phyloP scores from a whole-genome alignment of 2,329 filamentous ascomycete species.

The Chrysoporthe deuterocubensis region DNA sequence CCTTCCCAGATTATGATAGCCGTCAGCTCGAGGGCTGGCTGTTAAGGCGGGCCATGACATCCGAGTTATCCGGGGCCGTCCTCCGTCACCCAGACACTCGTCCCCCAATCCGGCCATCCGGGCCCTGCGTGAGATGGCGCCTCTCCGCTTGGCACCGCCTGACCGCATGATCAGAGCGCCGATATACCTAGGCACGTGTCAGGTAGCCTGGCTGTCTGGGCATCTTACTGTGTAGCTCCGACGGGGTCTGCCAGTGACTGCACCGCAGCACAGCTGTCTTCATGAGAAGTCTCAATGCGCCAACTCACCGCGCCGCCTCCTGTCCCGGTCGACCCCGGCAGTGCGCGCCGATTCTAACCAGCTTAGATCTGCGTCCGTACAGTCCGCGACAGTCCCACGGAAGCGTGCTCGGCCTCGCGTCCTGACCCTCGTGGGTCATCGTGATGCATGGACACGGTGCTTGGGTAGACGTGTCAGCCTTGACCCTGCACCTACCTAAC shows the following conservation, averaged over 20 bases:
- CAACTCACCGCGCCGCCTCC: too few relatives aligned
- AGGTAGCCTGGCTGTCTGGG: background rate
- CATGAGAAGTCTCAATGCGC: too few relatives aligned
- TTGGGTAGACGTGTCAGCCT: background rate
- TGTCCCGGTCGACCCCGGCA: too few relatives aligned
- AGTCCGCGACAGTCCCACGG: too few relatives aligned
- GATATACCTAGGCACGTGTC: background rate
- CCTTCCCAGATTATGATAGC: background rate
- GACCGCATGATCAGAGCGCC: background rate
- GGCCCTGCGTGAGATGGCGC: too few relatives aligned
- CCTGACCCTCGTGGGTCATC: background rate
- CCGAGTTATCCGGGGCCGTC: constrained; percentile 1
- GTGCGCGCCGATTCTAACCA: too few relatives aligned
- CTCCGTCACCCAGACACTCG: background rate
- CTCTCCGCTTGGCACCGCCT: background rate
- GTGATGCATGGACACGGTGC: background rate
- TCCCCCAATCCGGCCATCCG: background rate
- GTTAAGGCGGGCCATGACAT: background rate
- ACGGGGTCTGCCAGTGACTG: too few relatives aligned
- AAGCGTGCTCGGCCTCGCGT: background rate
- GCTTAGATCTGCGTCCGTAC: too few relatives aligned
- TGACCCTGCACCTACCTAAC: background rate
- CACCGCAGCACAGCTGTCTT: too few relatives aligned
- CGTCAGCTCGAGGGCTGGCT: background rate
- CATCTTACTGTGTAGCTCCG: too few relatives aligned